Base-by-base conservation (phyloP, 257 asterid genomes). In the Misopates orontium region DNA sequence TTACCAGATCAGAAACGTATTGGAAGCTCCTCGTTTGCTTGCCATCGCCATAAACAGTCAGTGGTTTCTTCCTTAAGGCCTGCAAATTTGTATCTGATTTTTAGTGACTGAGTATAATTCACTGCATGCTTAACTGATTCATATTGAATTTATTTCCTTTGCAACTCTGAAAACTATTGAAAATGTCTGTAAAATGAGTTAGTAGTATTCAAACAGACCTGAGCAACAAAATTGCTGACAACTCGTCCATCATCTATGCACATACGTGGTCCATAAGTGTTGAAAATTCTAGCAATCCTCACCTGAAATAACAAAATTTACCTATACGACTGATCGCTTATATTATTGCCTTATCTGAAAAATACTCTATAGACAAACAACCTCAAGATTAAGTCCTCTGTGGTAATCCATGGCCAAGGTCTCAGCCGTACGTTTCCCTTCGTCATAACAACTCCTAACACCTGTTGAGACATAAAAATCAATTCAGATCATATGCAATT, bases 261-360 rank as follows among this genome's bases (percentile, higher is more conserved):
- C 98, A 91, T 91, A 8, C 96, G 89, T 10, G 96, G 96, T 56
- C 98, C 98, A 22, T 91, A 91, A 0, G 98, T 89, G 84, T 91
- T 91, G 76, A 91, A 91, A 48, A 91, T 91, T 59, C 98, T 82
- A 56, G 96, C 96, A 78, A 91, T 89, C 53, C 96, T 84, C 31
- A 89, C 96, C 97, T 89, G 66, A 7, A 60, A 39, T 3, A 36
- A 36, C 42, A 36, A 36, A 36, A 28, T 28, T 28, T 28, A 28
- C 36, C 42, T 36, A 36, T 36, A 10, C 8, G 42, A 36, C 8
- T 36, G 10, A 36, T 36, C 8, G 42, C 42, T 36, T 36, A 36
- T 36, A 36, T 56, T 36, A 36, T 56, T 21, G 39, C 51, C n/a
- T 25, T 5, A 17, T 20, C 60, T 3, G n/a, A 11, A 40, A 2